Evolutionary conservation across 2,329 filamentous ascomycete genomes (phyloP).

Genomic region (Aspergillus phoenicis): DNA sequence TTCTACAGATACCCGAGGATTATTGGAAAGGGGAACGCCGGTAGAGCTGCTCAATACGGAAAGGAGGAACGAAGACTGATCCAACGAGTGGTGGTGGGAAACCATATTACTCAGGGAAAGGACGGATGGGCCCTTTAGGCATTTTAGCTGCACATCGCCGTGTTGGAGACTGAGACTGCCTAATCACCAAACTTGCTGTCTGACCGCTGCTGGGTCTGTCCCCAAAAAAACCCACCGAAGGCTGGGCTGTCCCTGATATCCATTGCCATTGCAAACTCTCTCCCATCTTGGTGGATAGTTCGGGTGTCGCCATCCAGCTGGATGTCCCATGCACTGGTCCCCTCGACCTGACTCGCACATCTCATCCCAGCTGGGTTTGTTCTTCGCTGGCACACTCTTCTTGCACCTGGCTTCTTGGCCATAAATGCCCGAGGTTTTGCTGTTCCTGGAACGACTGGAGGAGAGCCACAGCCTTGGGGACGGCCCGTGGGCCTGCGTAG

Average conservation of each 20-base stretch:
- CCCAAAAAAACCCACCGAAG: neutral
- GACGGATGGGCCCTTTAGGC: neutral
- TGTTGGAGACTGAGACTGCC: neutral
- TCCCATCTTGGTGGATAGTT: neutral
- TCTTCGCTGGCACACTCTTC: neutral
- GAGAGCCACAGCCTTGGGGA: slow-evolving; percentile 7
- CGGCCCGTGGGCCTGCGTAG: slow-evolving; percentile 7
- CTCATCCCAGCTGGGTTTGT: no score
- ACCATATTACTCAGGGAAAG: neutral
- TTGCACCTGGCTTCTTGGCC: slow-evolving; percentile 1
- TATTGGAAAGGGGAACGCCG: neutral
- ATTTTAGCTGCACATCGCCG: neutral
- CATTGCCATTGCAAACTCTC: neutral
- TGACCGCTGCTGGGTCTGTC: neutral
- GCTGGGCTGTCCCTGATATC: neutral
- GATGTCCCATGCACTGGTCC: neutral
- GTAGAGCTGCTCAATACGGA: neutral
- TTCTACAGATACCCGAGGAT: neutral
- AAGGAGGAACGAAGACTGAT: neutral
- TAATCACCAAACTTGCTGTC: neutral
- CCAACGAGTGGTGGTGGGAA: neutral
- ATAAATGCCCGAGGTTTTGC: slow-evolving; percentile 3
- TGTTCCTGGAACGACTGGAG: slow-evolving; percentile 12
- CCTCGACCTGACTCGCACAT: neutral
- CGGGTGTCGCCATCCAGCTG: neutral